phyloP scores from a whole-genome alignment of 441 rosid species.

The Flueggea neowawraea region DNA sequence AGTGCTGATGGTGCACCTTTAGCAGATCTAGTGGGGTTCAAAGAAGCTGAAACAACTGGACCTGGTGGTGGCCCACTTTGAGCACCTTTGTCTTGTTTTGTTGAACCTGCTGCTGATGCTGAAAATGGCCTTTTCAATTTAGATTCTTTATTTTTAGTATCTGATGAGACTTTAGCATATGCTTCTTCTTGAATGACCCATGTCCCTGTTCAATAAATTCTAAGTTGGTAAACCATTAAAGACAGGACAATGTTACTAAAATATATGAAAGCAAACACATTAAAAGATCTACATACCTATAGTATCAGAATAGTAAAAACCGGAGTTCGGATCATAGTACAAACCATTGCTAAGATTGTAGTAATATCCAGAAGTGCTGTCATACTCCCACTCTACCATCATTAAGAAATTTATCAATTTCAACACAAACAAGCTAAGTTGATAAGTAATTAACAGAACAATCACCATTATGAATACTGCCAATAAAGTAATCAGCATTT shows the following conservation, averaged over 20 bases:
- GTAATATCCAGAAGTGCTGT: constrained; percentile 70
- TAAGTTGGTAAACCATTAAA: constrained; percentile 20
- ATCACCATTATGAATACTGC: neutral
- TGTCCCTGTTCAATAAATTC: constrained; percentile 57
- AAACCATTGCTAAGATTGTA: constrained; percentile 54
- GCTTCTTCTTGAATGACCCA: constrained; percentile 92
- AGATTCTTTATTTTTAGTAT: constrained; percentile 34
- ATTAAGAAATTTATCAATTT: constrained; percentile 31
- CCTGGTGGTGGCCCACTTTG: constrained; percentile 52
- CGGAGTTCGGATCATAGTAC: constrained; percentile 73
- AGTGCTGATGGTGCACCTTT: constrained; percentile 71
- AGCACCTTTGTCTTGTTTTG: constrained; percentile 26
- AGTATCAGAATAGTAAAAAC: constrained; percentile 79
- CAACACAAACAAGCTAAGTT: constrained; percentile 19
- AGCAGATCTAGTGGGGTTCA: constrained; percentile 57
- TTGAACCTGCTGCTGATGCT: constrained; percentile 27
- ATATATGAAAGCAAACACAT: neutral
- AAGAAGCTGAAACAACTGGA: constrained; percentile 51
- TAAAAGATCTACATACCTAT: constrained; percentile 46
- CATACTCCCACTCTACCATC: constrained; percentile 74
- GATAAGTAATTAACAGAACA: constrained; percentile 1
- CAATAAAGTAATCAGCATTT: constrained; percentile 1
- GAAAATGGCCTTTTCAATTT: constrained; percentile 30
- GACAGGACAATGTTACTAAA: neutral
- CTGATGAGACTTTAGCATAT: constrained; percentile 45